Evolutionary conservation across 1,284 basidiomycete species (phyloP).

Genomic region (Hemileia vastatrix): DNA sequence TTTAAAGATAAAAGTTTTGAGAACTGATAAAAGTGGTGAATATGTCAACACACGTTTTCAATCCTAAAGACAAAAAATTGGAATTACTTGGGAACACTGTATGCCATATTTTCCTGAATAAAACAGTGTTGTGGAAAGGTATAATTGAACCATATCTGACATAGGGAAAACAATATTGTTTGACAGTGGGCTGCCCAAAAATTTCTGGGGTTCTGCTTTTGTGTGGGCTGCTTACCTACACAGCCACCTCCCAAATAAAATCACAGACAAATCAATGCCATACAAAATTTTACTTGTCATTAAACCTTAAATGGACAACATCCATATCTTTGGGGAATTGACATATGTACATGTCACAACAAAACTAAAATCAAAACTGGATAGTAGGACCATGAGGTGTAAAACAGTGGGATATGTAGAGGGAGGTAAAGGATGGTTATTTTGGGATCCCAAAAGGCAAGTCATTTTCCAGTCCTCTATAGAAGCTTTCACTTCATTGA

Average conservation of each 20-base stretch:
- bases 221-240: neutral
- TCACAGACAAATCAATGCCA: neutral
- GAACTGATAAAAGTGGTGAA: neutral
- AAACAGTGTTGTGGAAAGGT: slow-evolving; percentile 4
- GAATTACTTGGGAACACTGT: neutral
- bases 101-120: slow-evolving; percentile 1
- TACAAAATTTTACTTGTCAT: neutral
- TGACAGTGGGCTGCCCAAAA: neutral
- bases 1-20: neutral
- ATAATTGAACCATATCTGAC: neutral
- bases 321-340: neutral
- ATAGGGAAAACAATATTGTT: neutral
- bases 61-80: neutral
- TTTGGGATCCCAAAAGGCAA: neutral
- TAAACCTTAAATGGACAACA: neutral
- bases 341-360: neutral
- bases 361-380: neutral
- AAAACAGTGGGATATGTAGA: neutral
- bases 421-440: neutral
- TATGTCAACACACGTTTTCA: neutral
- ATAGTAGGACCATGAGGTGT: neutral
- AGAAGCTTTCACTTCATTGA: neutral
- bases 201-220: slow-evolving; percentile 6
- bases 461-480: neutral
- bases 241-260: slow-evolving; percentile 1